Conservation (phyloP, 2,329 filamentous ascomycete genomes). For the Pezicula radicicola region DNA sequence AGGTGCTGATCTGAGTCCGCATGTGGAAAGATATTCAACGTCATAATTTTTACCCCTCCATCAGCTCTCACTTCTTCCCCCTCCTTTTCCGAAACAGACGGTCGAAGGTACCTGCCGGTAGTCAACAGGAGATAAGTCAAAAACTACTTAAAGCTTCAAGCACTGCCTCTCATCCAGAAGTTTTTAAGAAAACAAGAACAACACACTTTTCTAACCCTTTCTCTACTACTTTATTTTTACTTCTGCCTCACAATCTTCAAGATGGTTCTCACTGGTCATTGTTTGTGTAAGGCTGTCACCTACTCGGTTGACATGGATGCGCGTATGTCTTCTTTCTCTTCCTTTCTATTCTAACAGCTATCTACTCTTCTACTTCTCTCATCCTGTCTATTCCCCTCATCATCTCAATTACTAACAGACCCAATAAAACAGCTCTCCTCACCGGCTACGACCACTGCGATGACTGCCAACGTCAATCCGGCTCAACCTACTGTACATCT, state of each 20-base stretch:
- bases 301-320: conserved; percentile 54
- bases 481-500: conserved; percentile 63
- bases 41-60: no score
- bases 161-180: background rate
- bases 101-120: no score
- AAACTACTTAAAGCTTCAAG: no score
- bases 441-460: conserved; percentile 70
- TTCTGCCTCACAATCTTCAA: conserved; percentile 23
- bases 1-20: no score
- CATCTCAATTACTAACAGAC: background rate
- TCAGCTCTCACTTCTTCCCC: no score
- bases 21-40: no score
- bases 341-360: background rate
- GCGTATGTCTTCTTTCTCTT: conserved; percentile 21
- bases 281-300: conserved; percentile 68
- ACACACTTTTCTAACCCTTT: background rate
- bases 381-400: background rate
- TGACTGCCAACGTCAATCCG: conserved; percentile 68
- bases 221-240: background rate
- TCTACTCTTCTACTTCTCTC: background rate
- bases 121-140: no score
- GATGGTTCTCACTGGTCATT: conserved; percentile 68
- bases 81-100: no score
- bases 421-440: background rate
- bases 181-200: background rate